These are phyloP conservation scores for Talaromyces pinophilus DNA, from an alignment of 2,329 filamentous ascomycete species.

Conservation along the genomic window DNA sequence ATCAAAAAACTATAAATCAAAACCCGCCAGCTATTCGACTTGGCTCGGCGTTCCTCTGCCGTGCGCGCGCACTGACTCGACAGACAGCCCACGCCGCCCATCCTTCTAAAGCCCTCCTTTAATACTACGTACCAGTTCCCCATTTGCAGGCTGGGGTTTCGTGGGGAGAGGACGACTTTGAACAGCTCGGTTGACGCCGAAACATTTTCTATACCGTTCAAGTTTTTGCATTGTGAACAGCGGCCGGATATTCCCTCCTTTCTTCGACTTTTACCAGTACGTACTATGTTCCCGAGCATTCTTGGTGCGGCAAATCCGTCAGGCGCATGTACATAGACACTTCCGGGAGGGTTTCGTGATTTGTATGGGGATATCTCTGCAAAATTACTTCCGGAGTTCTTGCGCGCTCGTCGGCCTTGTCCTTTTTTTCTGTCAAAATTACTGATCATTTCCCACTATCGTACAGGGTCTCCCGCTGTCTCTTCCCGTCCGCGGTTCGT, in stretches of 20 bases:
- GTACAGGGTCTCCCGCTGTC: constrained; percentile 3
- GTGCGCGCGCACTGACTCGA: constrained; percentile 10
- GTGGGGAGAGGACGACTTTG: not conserved
- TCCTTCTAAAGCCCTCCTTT: constrained; percentile 3
- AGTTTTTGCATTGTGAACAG: not conserved
- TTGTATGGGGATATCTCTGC: not conserved
- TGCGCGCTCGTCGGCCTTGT: not conserved
- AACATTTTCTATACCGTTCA: not conserved
- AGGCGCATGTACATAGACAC: not conserved
- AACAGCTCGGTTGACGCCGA: constrained; percentile 2
- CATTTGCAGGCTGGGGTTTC: not conserved
- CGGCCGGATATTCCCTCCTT: not conserved
- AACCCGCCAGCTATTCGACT: not conserved
- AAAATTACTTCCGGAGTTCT: not conserved
- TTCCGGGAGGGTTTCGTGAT: not conserved
- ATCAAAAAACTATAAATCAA: not conserved
- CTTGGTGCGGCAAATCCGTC: constrained; percentile 4
- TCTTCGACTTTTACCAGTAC: not conserved
- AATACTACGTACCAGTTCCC: not conserved
- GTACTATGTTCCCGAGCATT: constrained; percentile 7
- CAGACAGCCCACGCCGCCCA: constrained; percentile 3
- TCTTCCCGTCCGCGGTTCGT: not conserved
- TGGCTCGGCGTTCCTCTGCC: not conserved
- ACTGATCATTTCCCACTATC: not conserved
- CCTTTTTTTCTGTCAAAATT: not conserved